These are phyloP conservation scores for Venturia aucupariae DNA, from an alignment of 2,329 filamentous ascomycete genomes.

Conservation along the genomic window DNA sequence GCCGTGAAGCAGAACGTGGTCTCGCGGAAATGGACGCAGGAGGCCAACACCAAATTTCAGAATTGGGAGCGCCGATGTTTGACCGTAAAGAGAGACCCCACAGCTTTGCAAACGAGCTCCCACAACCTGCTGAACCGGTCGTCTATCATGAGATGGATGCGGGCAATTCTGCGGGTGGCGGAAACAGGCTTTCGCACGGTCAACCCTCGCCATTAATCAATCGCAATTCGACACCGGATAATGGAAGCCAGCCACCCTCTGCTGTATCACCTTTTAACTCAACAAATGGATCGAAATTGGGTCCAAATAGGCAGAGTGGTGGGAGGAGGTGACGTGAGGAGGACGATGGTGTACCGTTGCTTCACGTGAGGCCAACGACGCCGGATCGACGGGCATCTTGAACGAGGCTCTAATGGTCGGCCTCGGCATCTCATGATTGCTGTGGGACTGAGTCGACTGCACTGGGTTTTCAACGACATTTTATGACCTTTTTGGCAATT, in stretches of 20 bases:
- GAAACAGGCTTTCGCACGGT: too few species aligned
- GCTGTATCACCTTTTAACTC: too few species aligned
- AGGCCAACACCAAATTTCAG: constrained; percentile 7
- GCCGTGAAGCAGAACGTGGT: neutral
- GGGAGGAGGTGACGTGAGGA: constrained; percentile 13
- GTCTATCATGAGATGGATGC: constrained; percentile 8
- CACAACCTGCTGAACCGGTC: neutral
- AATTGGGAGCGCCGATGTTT: constrained; percentile 1
- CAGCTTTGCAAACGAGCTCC: neutral
- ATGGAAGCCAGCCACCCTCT: neutral
- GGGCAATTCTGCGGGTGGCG: neutral
- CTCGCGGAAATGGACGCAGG: constrained; percentile 11
- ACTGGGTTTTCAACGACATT: too few species aligned
- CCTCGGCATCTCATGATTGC: too few species aligned
- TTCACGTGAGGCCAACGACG: neutral
- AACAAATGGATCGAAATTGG: too few species aligned
- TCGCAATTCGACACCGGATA: neutral
- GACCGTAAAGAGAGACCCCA: constrained; percentile 4
- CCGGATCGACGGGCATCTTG: neutral
- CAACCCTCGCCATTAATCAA: neutral
- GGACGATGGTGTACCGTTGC: constrained; percentile 5
- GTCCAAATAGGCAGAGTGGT: neutral
- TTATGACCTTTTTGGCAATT: too few species aligned
- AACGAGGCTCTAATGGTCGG: neutral
- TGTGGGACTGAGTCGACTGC: too few species aligned